Evolutionary conservation across 2,329 filamentous ascomycete genomes (phyloP).

Genomic region (Talaromyces sp.): DNA sequence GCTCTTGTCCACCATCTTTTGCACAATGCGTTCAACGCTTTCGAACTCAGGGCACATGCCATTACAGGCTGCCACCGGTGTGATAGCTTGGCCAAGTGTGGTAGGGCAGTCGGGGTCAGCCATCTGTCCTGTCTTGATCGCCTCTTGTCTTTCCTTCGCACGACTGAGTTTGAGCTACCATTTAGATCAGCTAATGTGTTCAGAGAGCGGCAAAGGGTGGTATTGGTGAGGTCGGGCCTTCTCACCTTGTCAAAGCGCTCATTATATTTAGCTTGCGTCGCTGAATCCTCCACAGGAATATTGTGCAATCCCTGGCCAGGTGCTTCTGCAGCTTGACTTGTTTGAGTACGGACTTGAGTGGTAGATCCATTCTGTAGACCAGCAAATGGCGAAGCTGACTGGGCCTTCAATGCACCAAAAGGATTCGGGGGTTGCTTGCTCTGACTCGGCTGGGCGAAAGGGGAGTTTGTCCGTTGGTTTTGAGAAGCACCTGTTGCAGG

Average conservation of each 20-base stretch:
- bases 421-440: conserved; percentile 15
- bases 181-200: conserved; percentile 6
- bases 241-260: conserved; percentile 43
- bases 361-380: conserved; percentile 19
- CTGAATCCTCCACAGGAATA: conserved; percentile 27
- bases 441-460: conserved; percentile 30
- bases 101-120: conserved; percentile 64
- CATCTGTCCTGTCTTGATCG: conserved; percentile 58
- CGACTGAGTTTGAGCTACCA: conserved; percentile 53
- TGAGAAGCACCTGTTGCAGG: background rate
- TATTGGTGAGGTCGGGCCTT: background rate
- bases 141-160: conserved; percentile 53
- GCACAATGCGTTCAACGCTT: conserved; percentile 62
- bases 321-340: background rate
- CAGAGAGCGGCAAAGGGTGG: background rate
- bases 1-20: conserved; percentile 62
- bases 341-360: background rate
- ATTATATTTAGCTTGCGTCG: conserved; percentile 30
- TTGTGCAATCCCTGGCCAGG: background rate
- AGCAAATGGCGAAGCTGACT: conserved; percentile 26
- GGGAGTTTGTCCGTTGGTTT: conserved; percentile 18
- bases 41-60: conserved; percentile 69
- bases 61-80: conserved; percentile 62
- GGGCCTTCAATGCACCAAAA: conserved; percentile 17
- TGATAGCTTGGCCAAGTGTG: conserved; percentile 62